A percentile compares a stretch with the other conserved stretches of the same genome.
Conservation (phyloP, 352 stramenopile species). For the Phytophthora ohioensis region DNA sequence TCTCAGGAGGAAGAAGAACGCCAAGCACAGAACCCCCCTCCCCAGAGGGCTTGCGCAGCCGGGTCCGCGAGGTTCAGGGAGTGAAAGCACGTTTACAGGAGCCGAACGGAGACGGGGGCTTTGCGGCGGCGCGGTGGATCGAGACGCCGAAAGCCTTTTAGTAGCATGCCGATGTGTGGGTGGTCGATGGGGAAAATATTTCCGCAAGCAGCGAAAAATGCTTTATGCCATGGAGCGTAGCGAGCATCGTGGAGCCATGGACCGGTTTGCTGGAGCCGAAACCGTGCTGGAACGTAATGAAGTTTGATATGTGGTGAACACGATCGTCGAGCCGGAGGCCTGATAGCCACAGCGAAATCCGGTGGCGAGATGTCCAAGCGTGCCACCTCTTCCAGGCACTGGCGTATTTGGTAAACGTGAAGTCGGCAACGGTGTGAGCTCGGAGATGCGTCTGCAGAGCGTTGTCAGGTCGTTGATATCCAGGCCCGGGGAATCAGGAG, state of each 20-base stretch:
- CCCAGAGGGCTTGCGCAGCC: neutral
- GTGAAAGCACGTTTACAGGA: constrained; percentile 11
- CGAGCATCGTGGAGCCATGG: neutral
- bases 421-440: constrained; percentile 18
- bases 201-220: constrained; percentile 10
- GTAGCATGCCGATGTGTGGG: constrained; percentile 2
- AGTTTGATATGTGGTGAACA: neutral
- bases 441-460: constrained; percentile 11
- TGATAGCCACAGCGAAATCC: too few species aligned
- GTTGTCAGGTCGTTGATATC: neutral
- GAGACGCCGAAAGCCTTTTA: neutral
- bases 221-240: neutral
- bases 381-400: neutral
- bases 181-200: neutral
- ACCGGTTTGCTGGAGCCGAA: neutral
- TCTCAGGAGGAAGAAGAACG: constrained; percentile 25
- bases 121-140: constrained; percentile 4
- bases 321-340: neutral
- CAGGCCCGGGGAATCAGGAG: neutral
- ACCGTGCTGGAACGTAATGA: constrained; percentile 3
- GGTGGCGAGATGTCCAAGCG: too few species aligned
- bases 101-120: constrained; percentile 8
- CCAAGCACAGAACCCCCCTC: neutral
- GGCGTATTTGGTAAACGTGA: constrained; percentile 3
- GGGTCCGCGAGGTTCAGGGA: neutral